A percentile compares a stretch with the other conserved stretches of the same genome.
These are phyloP conservation scores for Ascochyta viciae-villosae DNA, from an alignment of 2,329 filamentous ascomycete species.

Conservation along the genomic window DNA sequence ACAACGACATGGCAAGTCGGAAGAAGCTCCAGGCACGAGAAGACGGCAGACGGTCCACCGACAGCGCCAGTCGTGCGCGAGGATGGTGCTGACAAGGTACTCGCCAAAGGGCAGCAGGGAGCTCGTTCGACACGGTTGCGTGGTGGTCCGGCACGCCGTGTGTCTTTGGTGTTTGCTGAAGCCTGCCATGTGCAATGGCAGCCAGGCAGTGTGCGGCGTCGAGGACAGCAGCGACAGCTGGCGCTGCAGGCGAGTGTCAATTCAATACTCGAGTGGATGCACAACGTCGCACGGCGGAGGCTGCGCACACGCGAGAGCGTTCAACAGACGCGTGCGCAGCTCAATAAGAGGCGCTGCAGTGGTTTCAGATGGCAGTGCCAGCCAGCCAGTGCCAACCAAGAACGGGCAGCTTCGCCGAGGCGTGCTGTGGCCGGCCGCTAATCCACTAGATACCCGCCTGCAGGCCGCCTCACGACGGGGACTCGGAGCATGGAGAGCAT, in stretches of 20 bases:
- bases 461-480: constrained; percentile 22
- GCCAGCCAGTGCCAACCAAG: constrained; percentile 24
- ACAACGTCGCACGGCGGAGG: constrained; percentile 29
- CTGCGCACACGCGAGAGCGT: constrained; percentile 40
- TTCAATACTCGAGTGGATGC: constrained; percentile 22
- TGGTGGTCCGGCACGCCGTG: constrained; percentile 2
- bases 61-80: background rate
- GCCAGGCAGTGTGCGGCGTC: constrained; percentile 2
- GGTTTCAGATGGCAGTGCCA: constrained; percentile 36
- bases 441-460: constrained; percentile 14
- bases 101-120: constrained; percentile 13
- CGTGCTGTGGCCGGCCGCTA: constrained; percentile 24
- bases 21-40: background rate
- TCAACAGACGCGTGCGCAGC: constrained; percentile 40
- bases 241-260: constrained; percentile 20
- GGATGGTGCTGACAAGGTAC: constrained; percentile 5
- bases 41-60: background rate
- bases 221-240: constrained; percentile 10
- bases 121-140: constrained; percentile 9
- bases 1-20: background rate
- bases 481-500: constrained; percentile 9
- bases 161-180: background rate
- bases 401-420: constrained; percentile 31
- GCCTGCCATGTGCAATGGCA: background rate
- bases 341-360: constrained; percentile 17